A percentile compares a stretch with the other conserved stretches of the same genome.
These are phyloP conservation scores for Spatholobus suberectus DNA, from an alignment of 306 rosid genomes.

Conservation along the genomic window DNA sequence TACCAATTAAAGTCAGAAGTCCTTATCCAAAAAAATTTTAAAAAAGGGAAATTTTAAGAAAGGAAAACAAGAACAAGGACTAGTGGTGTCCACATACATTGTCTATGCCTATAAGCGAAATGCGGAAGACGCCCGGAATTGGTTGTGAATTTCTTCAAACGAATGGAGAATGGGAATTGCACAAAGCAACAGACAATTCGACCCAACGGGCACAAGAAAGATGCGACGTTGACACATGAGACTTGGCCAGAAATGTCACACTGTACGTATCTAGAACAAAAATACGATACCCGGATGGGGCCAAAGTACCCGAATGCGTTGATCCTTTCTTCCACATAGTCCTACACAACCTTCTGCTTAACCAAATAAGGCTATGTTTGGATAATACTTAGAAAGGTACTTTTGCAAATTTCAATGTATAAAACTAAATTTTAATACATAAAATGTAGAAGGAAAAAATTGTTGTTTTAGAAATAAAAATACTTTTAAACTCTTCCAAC, in stretches of 20 bases:
- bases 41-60: background rate
- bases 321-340: too few species aligned
- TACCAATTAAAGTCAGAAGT: constrained; percentile 22
- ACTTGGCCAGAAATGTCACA: background rate
- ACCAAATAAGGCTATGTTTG: too few species aligned
- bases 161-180: constrained; percentile 28
- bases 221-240: constrained; percentile 46
- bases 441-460: too few species aligned
- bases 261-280: background rate
- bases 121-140: background rate
- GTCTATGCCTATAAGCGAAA: background rate
- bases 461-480: too few species aligned
- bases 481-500: too few species aligned
- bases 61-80: background rate
- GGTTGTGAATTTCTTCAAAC: constrained; percentile 23
- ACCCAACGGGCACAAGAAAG: constrained; percentile 46
- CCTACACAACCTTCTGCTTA: background rate
- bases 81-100: constrained; percentile 9
- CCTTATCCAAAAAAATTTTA: background rate
- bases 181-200: constrained; percentile 37
- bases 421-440: too few species aligned
- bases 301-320: background rate
- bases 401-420: too few species aligned
- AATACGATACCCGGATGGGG: constrained; percentile 30
- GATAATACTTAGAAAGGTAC: too few species aligned